phyloP scores from a whole-genome alignment of 768 basidiomycete species.

The Podaxis pistillaris region DNA sequence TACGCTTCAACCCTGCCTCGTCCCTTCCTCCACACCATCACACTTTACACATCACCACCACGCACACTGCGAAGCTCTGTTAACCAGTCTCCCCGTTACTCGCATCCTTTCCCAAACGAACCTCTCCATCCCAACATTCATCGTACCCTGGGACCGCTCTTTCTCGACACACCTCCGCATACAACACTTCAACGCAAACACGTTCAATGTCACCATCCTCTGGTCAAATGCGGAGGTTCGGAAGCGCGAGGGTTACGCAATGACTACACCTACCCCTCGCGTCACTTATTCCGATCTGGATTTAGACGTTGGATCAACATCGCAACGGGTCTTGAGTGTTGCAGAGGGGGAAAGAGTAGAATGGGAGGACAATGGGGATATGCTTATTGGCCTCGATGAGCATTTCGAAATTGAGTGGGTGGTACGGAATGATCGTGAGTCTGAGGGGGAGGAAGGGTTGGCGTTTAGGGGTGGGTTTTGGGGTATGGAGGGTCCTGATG shows the following conservation, averaged over 20 bases:
- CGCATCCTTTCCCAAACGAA: slow-evolving; percentile 28
- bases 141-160: slow-evolving; percentile 32
- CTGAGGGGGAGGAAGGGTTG: slow-evolving; percentile 28
- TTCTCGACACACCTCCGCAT: slow-evolving; percentile 38
- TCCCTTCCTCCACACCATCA: slow-evolving; percentile 18
- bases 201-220: slow-evolving; percentile 37
- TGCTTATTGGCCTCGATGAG: slow-evolving; percentile 35
- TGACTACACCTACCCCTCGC: too few species aligned
- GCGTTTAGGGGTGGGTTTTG: slow-evolving; percentile 40
- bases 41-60: slow-evolving; percentile 11
- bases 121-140: slow-evolving; percentile 29
- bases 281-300: too few species aligned
- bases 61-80: slow-evolving; percentile 21
- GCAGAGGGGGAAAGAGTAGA: too few species aligned
- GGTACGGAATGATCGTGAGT: slow-evolving; percentile 3
- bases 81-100: slow-evolving; percentile 23
- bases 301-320: too few species aligned
- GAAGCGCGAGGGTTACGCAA: slow-evolving; percentile 23
- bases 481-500: slow-evolving; percentile 36
- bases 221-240: slow-evolving; percentile 36
- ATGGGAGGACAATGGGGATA: slow-evolving; percentile 23
- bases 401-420: slow-evolving; percentile 39
- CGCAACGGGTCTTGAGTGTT: too few species aligned
- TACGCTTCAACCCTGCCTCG: slow-evolving; percentile 30
- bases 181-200: slow-evolving; percentile 34